Evolutionary conservation across 768 basidiomycete species (phyloP).

Genomic region (Boletus rex-veris): DNA sequence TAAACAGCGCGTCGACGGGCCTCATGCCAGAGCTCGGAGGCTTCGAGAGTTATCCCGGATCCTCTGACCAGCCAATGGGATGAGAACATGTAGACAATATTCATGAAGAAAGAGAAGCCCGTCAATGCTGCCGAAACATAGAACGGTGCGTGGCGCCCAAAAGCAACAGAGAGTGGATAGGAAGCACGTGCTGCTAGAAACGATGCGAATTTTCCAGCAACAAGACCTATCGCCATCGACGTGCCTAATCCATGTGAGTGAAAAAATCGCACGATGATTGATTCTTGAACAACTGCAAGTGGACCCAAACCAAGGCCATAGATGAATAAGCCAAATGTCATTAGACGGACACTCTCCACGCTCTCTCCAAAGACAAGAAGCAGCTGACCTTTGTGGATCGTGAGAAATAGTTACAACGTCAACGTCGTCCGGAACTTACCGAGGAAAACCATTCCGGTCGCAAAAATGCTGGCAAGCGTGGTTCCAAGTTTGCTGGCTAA

Average conservation of each 20-base stretch:
- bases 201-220: constrained; percentile 75
- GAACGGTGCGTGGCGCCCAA: constrained; percentile 72
- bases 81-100: constrained; percentile 60
- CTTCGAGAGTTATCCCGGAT: constrained; percentile 62
- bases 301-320: constrained; percentile 81
- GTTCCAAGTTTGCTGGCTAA: constrained; percentile 70
- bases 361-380: constrained; percentile 67
- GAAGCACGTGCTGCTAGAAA: constrained; percentile 74
- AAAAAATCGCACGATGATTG: constrained; percentile 82
- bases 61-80: constrained; percentile 63
- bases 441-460: constrained; percentile 68
- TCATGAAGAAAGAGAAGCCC: constrained; percentile 62
- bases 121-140: constrained; percentile 64
- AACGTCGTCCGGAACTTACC: constrained; percentile 34
- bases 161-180: constrained; percentile 68
- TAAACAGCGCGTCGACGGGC: constrained; percentile 44
- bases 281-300: constrained; percentile 79
- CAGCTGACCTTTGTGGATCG: constrained; percentile 47
- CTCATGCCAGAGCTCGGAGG: constrained; percentile 56
- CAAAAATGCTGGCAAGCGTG: constrained; percentile 64
- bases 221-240: constrained; percentile 78
- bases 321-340: constrained; percentile 74
- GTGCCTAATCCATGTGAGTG: constrained; percentile 69
- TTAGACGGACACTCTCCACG: constrained; percentile 55
- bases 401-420: constrained; percentile 3